Conservation (phyloP, 495 filamentous ascomycete genomes). For the Penicillium manginii region DNA sequence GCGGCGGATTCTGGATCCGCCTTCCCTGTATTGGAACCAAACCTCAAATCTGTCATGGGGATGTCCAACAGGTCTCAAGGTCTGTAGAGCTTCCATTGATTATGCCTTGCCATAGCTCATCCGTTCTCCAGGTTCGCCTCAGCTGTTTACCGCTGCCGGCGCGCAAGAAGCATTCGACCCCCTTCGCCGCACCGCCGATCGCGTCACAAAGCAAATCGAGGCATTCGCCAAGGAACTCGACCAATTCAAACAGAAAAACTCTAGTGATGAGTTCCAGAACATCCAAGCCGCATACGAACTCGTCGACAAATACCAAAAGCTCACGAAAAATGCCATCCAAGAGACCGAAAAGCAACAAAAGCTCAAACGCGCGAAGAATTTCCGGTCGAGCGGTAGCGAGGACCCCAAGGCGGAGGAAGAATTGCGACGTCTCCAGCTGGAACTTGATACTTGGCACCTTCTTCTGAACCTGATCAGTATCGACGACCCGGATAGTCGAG, state of each 20-base stretch:
- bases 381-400: constrained; percentile 32
- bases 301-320: constrained; percentile 46
- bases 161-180: constrained; percentile 57
- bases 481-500: constrained; percentile 43
- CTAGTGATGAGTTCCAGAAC: constrained; percentile 38
- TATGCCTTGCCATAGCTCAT: constrained; percentile 9
- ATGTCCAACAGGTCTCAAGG: constrained; percentile 19
- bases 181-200: constrained; percentile 60
- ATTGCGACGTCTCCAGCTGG: constrained; percentile 64
- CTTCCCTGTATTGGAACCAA: constrained; percentile 24
- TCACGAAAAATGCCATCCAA: constrained; percentile 45
- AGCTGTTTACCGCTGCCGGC: constrained; percentile 54
- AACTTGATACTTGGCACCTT: constrained; percentile 88
- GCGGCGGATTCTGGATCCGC: constrained; percentile 23
- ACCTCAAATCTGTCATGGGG: constrained; percentile 20
- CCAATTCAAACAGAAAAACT: constrained; percentile 52
- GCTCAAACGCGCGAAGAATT: constrained; percentile 40
- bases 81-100: constrained; percentile 3
- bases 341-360: constrained; percentile 44
- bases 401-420: constrained; percentile 57
- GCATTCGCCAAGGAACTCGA: constrained; percentile 69
- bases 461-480: constrained; percentile 65
- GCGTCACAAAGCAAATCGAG: constrained; percentile 65
- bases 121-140: constrained; percentile 33
- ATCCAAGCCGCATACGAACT: constrained; percentile 49